These are phyloP conservation scores for Geotrichum cucujoidarum DNA, from an alignment of 1,139 yeast species.

Conservation along the genomic window DNA sequence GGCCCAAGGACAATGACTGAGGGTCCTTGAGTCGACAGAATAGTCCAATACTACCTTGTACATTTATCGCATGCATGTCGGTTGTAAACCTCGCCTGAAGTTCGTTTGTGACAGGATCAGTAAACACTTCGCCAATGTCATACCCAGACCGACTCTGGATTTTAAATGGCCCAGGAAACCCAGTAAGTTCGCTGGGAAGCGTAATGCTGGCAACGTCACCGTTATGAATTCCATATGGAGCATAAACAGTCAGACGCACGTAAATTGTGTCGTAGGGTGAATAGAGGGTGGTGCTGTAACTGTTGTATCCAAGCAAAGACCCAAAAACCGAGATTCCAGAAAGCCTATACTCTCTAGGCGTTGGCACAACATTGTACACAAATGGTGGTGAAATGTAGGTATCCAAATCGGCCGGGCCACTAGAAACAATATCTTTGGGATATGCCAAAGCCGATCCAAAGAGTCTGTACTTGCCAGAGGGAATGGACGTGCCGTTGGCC, in stretches of 20 bases:
- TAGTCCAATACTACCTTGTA: constrained; percentile 2
- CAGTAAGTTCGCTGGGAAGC: constrained; percentile 8
- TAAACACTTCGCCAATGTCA: constrained; percentile 9
- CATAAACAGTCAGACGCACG: constrained; percentile 1
- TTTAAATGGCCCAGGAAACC: constrained; percentile 11
- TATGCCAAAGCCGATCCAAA: constrained; percentile 15
- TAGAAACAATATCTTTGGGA: constrained; percentile 13
- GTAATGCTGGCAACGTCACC: constrained; percentile 10
- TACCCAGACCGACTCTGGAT: constrained; percentile 7
- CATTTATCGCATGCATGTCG: not conserved
- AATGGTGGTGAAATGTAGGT: constrained; percentile 6
- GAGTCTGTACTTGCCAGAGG: constrained; percentile 9
- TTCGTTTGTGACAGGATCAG: constrained; percentile 10
- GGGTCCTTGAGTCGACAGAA: constrained; percentile 11
- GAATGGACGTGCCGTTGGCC: constrained; percentile 12
- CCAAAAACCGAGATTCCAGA: constrained; percentile 4
- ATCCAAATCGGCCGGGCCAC: constrained; percentile 7
- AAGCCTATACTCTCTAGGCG: not conserved
- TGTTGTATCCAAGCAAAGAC: constrained; percentile 8
- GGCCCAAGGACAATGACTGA: not conserved
- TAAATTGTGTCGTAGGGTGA: constrained; percentile 15
- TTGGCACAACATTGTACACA: not conserved
- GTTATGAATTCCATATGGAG: constrained; percentile 10
- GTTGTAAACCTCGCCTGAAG: not conserved
- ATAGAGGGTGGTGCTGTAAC: not conserved